These are phyloP conservation scores for Backusella australiensis DNA, from an alignment of 192 early-diverging fungal genomes.

Conservation along the genomic window DNA sequence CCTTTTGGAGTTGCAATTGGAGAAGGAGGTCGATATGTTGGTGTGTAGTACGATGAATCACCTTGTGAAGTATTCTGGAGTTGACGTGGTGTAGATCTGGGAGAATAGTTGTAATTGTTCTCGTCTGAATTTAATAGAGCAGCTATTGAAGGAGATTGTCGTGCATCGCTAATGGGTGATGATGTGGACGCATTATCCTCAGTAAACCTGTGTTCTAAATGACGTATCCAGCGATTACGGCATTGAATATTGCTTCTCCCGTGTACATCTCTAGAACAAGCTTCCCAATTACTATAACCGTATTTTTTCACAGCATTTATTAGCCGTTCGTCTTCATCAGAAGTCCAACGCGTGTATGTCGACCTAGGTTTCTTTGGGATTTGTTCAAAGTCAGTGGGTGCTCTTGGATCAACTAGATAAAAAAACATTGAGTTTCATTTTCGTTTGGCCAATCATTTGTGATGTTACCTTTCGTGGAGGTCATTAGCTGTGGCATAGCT, in stretches of 20 bases:
- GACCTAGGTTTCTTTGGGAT: conserved; percentile 16
- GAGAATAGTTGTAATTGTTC: neutral
- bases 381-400: neutral
- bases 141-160: conserved; percentile 34
- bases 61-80: neutral
- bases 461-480: neutral
- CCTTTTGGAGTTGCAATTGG: conserved; percentile 28
- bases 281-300: conserved; percentile 41
- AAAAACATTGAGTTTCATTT: neutral
- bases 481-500: conserved; percentile 18
- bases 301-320: conserved; percentile 29
- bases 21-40: conserved; percentile 23
- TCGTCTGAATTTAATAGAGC: conserved; percentile 18
- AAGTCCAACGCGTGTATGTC: conserved; percentile 37
- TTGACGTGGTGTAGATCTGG: neutral
- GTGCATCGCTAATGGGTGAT: conserved; percentile 8
- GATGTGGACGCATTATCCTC: neutral
- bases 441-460: neutral
- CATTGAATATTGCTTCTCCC: conserved; percentile 44
- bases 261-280: conserved; percentile 33
- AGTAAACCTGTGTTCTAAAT: neutral
- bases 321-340: conserved; percentile 30
- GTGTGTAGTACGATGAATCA: neutral
- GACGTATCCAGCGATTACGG: conserved; percentile 41
- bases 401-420: neutral